These are phyloP conservation scores for Elymus sibiricus DNA, from an alignment of 176 grass and related monocot species.

Conservation along the genomic window DNA sequence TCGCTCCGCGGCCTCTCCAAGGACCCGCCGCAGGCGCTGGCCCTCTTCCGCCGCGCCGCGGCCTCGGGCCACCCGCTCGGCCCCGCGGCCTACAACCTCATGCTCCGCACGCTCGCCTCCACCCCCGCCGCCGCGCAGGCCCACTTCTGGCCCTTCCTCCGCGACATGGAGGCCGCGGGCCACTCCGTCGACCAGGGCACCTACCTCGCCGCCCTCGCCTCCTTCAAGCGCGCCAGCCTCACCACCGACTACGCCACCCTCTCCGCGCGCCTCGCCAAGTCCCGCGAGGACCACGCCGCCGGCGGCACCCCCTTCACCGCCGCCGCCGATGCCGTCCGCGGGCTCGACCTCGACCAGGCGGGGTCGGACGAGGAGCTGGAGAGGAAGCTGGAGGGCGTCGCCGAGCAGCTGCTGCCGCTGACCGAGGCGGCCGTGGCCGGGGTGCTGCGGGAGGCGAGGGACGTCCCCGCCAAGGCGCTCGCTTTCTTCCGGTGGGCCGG, in stretches of 20 bases:
- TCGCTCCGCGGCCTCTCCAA: conserved; percentile 61
- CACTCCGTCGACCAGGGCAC: conserved; percentile 72
- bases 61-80: conserved; percentile 37
- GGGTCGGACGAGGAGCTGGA: neutral
- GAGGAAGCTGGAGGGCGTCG: conserved; percentile 23
- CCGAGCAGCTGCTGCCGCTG: conserved; percentile 26
- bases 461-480: conserved; percentile 53
- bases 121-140: conserved; percentile 26
- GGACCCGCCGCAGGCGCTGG: conserved; percentile 52
- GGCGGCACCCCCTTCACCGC: conserved; percentile 17
- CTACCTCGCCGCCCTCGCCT: conserved; percentile 61
- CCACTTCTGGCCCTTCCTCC: conserved; percentile 85
- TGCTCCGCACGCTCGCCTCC: conserved; percentile 76
- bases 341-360: neutral
- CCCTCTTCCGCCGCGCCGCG: conserved; percentile 55
- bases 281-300: neutral
- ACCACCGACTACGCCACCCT: conserved; percentile 47
- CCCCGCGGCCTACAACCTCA: conserved; percentile 73
- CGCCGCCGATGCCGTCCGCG: conserved; percentile 29
- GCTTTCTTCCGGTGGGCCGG: conserved; percentile 70
- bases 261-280: conserved; percentile 33
- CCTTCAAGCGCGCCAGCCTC: conserved; percentile 73
- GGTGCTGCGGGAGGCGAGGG: conserved; percentile 62
- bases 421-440: conserved; percentile 47
- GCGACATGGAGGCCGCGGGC: conserved; percentile 57